These are phyloP conservation scores for Dryadomyces quercus-mongolicae DNA, from an alignment of 2,329 filamentous ascomycete genomes.

Conservation along the genomic window DNA sequence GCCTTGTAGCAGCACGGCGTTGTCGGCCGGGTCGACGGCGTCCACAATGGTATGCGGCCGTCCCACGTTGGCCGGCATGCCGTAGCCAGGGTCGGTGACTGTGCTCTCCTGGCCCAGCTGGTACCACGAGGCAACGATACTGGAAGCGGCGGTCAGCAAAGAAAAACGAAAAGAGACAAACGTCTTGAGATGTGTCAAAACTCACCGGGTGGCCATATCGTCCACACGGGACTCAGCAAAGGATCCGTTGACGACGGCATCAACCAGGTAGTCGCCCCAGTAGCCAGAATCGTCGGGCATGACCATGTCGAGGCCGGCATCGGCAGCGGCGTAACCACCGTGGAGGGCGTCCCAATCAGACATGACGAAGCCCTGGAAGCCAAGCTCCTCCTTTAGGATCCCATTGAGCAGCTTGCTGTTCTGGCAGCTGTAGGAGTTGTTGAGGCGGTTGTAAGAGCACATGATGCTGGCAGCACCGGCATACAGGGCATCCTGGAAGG, in stretches of 20 bases:
- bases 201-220: constrained; percentile 65
- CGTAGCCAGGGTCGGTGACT: constrained; percentile 28
- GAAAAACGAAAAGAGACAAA: constrained; percentile 22
- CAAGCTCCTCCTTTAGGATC: constrained; percentile 49
- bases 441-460: constrained; percentile 59
- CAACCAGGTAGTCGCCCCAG: constrained; percentile 45
- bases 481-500: constrained; percentile 54
- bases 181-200: constrained; percentile 27
- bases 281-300: constrained; percentile 40
- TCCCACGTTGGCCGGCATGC: constrained; percentile 47
- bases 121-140: neutral
- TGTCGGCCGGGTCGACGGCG: constrained; percentile 35
- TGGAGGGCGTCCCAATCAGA: constrained; percentile 58
- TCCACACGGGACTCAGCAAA: constrained; percentile 42
- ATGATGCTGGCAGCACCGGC: constrained; percentile 46
- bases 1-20: constrained; percentile 30
- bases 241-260: constrained; percentile 42
- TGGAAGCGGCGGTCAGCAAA: neutral
- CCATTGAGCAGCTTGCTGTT: constrained; percentile 57
- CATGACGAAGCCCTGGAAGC: constrained; percentile 53
- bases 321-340: constrained; percentile 44
- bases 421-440: constrained; percentile 59
- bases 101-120: neutral
- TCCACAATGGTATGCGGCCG: constrained; percentile 32
- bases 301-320: constrained; percentile 58